Conservation (phyloP, 2,329 filamentous ascomycete species). For the Chaetomium strumarium region DNA sequence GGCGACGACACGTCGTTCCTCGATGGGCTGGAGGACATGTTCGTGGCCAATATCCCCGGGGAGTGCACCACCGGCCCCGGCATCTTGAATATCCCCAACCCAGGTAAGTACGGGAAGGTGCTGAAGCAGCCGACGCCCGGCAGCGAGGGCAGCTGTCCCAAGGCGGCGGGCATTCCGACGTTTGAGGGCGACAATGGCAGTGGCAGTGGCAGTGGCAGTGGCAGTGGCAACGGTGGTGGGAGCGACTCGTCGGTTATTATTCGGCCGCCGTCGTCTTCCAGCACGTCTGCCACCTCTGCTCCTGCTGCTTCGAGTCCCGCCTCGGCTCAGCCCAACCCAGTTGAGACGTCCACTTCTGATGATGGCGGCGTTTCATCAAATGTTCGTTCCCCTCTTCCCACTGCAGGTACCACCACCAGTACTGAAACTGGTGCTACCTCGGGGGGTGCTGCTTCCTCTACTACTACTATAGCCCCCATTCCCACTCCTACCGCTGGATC, state of each 20-base stretch:
- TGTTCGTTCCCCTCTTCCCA: not conserved
- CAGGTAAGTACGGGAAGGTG: conserved; percentile 22
- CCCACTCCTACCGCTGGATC: not conserved
- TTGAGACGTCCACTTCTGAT: no score
- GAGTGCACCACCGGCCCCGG: conserved; percentile 21
- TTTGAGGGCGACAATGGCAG: conserved; percentile 14
- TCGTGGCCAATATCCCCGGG: conserved; percentile 50
- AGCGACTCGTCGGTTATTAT: not conserved
- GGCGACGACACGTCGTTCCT: conserved; percentile 30
- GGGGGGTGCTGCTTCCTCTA: not conserved
- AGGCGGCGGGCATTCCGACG: conserved; percentile 13
- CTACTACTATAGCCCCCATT: not conserved
- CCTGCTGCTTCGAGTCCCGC: no score
- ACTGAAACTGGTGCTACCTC: no score
- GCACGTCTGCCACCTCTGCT: not conserved
- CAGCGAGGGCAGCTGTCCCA: conserved; percentile 18
- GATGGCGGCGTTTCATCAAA: not conserved
- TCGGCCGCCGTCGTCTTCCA: not conserved
- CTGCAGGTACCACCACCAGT: not conserved
- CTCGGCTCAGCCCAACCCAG: no score
- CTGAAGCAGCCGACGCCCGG: conserved; percentile 18
- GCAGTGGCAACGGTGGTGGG: not conserved
- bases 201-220: not conserved
- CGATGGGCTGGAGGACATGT: conserved; percentile 46
- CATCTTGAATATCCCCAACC: conserved; percentile 25